These are phyloP conservation scores for Schoenoplectus triqueter DNA, from an alignment of 202 grass and related monocot genomes.

Conservation along the genomic window DNA sequence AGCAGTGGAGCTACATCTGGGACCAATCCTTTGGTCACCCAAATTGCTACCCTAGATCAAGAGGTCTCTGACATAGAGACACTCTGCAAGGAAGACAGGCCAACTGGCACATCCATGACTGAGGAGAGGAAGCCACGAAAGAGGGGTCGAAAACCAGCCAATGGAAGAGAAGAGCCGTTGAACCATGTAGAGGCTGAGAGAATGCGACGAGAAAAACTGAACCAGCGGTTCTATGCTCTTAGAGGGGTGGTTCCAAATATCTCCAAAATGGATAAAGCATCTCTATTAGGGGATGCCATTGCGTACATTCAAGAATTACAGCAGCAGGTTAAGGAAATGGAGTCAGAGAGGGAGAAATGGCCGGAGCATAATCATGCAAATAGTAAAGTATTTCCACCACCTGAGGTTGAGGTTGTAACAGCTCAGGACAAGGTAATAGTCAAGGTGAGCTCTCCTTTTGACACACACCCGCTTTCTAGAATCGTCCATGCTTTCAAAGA, in stretches of 20 bases:
- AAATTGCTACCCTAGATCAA: constrained; percentile 28
- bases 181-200: constrained; percentile 98
- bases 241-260: constrained; percentile 83
- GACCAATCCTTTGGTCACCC: neutral
- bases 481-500: constrained; percentile 58
- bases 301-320: constrained; percentile 88
- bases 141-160: constrained; percentile 85
- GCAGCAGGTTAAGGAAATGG: constrained; percentile 48
- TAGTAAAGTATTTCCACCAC: neutral
- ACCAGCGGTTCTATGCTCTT: constrained; percentile 92
- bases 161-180: constrained; percentile 84
- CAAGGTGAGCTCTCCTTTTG: constrained; percentile 64
- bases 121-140: constrained; percentile 69
- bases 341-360: constrained; percentile 18
- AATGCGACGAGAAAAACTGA: constrained; percentile 87
- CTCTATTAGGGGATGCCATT: constrained; percentile 84
- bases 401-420: constrained; percentile 55
- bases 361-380: constrained; percentile 25
- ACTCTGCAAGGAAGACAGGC: constrained; percentile 1
- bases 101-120: neutral
- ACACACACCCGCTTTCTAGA: constrained; percentile 56
- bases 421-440: constrained; percentile 70
- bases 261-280: constrained; percentile 96
- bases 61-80: constrained; percentile 38
- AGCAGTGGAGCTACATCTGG: constrained; percentile 1